A percentile compares a stretch with the other conserved stretches of the same genome.
Evolutionary conservation across 192 early-diverging fungal genomes (phyloP).

Genomic region (Entophlyctis helioformis): DNA sequence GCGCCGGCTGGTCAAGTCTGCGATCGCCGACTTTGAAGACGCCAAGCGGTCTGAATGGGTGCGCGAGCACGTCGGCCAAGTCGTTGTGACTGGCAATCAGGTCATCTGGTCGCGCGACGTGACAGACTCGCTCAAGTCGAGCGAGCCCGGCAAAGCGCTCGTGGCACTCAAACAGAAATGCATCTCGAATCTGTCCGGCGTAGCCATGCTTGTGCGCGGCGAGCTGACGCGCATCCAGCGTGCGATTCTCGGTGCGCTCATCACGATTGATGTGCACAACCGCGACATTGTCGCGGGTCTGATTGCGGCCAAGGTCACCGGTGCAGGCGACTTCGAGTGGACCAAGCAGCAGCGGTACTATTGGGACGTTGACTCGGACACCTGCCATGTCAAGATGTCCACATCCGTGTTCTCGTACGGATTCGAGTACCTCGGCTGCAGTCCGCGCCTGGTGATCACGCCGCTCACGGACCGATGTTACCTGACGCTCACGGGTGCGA

Average conservation of each 20-base stretch:
- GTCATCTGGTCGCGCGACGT: conserved; percentile 43
- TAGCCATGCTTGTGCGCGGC: conserved; percentile 48
- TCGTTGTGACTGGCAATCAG: conserved; percentile 45
- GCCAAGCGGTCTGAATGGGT: conserved; percentile 39
- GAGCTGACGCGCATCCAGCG: conserved; percentile 44
- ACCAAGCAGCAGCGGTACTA: conserved; percentile 49
- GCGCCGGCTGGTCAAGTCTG: conserved; percentile 33
- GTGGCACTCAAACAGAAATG: conserved; percentile 25
- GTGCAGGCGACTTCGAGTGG: conserved; percentile 47
- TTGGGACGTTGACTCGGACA: conserved; percentile 47
- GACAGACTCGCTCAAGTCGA: conserved; percentile 29
- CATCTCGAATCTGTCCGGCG: conserved; percentile 29
- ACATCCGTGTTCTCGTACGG: conserved; percentile 44
- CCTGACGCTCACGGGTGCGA: conserved; percentile 49
- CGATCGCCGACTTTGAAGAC: conserved; percentile 39
- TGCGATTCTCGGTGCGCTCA: conserved; percentile 42
- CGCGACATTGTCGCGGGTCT: conserved; percentile 42
- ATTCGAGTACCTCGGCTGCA: conserved; percentile 51
- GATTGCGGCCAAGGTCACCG: conserved; percentile 23
- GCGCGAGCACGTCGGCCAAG: conserved; percentile 43
- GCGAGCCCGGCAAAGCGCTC: conserved; percentile 26
- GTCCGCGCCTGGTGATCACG: conserved; percentile 47
- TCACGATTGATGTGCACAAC: conserved; percentile 52
- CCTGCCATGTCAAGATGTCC: conserved; percentile 45
- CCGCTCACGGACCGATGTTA: conserved; percentile 52